Base-by-base conservation (phyloP, 1,139 yeast genomes). In the Nakaseomyces nivariensis region DNA sequence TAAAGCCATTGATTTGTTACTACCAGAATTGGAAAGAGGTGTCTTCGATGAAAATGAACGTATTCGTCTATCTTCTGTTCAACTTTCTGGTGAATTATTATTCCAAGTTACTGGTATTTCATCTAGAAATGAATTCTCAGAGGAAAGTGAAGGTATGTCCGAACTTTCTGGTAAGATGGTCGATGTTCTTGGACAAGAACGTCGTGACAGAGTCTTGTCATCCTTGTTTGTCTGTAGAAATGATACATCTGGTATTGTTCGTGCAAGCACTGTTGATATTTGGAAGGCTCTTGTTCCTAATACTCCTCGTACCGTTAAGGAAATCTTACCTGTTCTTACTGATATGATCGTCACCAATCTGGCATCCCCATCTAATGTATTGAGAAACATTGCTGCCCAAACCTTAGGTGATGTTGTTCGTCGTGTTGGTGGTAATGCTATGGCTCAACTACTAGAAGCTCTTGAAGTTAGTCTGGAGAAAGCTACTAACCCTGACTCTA, bases 231-330 rank as follows among this genome's bases (percentile, higher is more conserved):
- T 94, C 46, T 89, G 97, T 68, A 89, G 98, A 67, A 85, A 95
- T 33, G 99, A 94, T 72, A 79, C 82, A 46, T 80, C 94, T 45
- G 88, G 88, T 59, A 76, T 83, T 62, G 98, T 94, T 32, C 82
- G 98, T 61, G 81, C 81, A 57, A 87, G 95, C 42, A 82, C 97
- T n/a, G 80, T 88, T 54, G 97, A 92, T 60, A 90, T 94, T 49
- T 94, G 99, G 99, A 90, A 90, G 71, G 89, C 96, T 0, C 75
- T 94, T 67, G 97, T 94, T 50, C 85, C 95, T 50, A 92, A 92
- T 66, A 92, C 98, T 37, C 98, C 98, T 45, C 82, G 85, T 67
- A 88, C 96, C n/a, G 85, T 92, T 50, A 92, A 87, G 72, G 97
- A 90, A 66, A 86, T 92, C 52, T 71, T 94, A 58, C 95, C 97